Base-by-base conservation (phyloP, 345 rosid genomes). In the Hibiscus syriacus region DNA sequence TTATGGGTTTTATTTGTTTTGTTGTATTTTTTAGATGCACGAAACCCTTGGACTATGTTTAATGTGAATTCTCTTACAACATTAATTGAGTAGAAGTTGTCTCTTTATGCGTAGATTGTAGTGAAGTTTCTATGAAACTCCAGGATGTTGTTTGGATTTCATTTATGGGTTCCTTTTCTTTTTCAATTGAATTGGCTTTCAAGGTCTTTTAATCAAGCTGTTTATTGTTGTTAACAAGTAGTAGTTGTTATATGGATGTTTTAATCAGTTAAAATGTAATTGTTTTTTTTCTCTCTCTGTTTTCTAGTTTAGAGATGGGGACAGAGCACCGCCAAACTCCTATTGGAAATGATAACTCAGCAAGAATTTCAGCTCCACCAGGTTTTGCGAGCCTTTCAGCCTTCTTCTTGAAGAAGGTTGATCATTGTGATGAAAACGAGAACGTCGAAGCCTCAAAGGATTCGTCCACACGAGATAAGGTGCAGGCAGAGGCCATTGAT, bases 311-410 rank as follows among this genome's bases (percentile, higher is more conserved):
- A 38, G 32, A 64, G 11, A 77, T 74, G 81, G 73, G 68, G 38
- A 34, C 70, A 39, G 69, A 74, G 36, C 36, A 14, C 19, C 3
- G 29, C 25, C 53, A 30, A 29, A 32, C 61, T 46, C 12, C 23
- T 32, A 48, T 7, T 16, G 23, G 19, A 41, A n/a, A 62, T 26
- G 63, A 29, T 45, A 55, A 26, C 46, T 9, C 45, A n/a, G 73
- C 57, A 17, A 55, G 64, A 41, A 61, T 67, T 46, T 20, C 67
- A 34, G 54, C 43, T 57, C 78, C 82, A 6, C 85, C 82, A 41
- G 85, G 85, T 67, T 80, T 85, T 71, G 72, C 65, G 25, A 80
- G 83, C 14, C 78, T 43, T 52, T 75, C 83, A 1, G 80, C 89
- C 32, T 82, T 85, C 70, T 50, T 27, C 48, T 59, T 85, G 80